These are phyloP conservation scores for Raffaelea arxii DNA, from an alignment of 2,329 filamentous ascomycete species.

Conservation along the genomic window DNA sequence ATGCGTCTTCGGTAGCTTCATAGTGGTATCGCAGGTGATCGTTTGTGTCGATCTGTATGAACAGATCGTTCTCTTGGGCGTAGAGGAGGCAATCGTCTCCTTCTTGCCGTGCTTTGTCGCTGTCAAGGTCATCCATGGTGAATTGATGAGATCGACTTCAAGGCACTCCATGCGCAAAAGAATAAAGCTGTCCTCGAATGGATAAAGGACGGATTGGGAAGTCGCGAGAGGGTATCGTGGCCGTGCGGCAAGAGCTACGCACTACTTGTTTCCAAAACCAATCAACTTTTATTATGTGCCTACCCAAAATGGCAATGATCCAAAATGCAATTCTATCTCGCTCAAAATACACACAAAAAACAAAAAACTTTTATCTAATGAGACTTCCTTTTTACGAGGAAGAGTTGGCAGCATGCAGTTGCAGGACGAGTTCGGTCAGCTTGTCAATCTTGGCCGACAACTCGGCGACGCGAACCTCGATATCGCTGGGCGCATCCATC, in stretches of 20 bases:
- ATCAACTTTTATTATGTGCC: too few species aligned
- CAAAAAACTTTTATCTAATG: background rate
- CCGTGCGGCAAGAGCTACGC: too few species aligned
- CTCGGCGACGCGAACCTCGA: conserved; percentile 38
- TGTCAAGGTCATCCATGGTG: background rate
- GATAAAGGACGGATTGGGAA: too few species aligned
- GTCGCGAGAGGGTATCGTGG: too few species aligned
- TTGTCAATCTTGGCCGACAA: conserved; percentile 49
- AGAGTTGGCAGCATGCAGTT: conserved; percentile 16
- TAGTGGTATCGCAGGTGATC: conserved; percentile 6
- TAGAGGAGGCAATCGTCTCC: conserved; percentile 2
- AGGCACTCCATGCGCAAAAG: too few species aligned
- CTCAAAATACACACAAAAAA: too few species aligned
- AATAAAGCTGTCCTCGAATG: too few species aligned
- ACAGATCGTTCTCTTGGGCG: conserved; percentile 4
- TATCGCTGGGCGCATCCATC: conserved; percentile 13
- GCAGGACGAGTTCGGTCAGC: conserved; percentile 44
- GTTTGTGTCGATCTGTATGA: conserved; percentile 3
- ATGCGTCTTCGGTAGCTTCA: background rate
- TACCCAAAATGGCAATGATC: background rate
- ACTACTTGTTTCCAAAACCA: too few species aligned
- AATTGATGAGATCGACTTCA: too few species aligned
- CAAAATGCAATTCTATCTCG: background rate
- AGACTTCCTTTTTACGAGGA: background rate
- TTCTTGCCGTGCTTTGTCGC: background rate